A percentile compares a stretch with the other conserved stretches of the same genome.
Conservation (phyloP, 345 rosid species). For the Sisymbrium irio region DNA sequence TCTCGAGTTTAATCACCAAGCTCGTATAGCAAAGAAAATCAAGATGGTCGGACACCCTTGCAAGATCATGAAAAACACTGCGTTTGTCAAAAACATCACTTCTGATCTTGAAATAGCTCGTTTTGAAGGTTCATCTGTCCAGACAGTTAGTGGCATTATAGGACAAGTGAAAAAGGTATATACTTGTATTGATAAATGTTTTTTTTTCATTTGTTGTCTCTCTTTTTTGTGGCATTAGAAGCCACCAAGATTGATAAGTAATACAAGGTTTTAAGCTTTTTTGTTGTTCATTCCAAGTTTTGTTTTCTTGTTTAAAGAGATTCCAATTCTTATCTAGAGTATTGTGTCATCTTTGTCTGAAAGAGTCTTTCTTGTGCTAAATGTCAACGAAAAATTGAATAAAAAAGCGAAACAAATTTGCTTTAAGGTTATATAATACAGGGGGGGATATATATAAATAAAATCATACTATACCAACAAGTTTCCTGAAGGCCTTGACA, state of each 20-base stretch:
- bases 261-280: neutral
- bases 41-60: conserved; percentile 80
- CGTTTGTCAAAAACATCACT: conserved; percentile 70
- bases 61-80: conserved; percentile 85
- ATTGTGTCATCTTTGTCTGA: neutral
- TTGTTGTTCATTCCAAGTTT: neutral
- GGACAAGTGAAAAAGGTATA: conserved; percentile 82
- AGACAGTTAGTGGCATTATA: conserved; percentile 80
- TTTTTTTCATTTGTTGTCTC: no score
- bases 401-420: neutral
- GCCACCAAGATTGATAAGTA: neutral
- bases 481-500: conserved; percentile 59
- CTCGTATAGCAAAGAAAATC: conserved; percentile 63
- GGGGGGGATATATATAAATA: neutral
- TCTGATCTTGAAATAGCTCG: conserved; percentile 84
- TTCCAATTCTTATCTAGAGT: neutral
- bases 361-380: neutral
- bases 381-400: no score
- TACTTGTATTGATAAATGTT: neutral
- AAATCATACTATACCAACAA: conserved; percentile 44
- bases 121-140: conserved; percentile 69
- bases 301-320: neutral
- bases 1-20: conserved; percentile 72
- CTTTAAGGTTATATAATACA: neutral
- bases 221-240: no score